Percentiles rank a stretch among this genome's conserved stretches.
Evolutionary conservation across 2,329 filamentous ascomycete genomes (phyloP).

Genomic region (Trichoderma harzianum): DNA sequence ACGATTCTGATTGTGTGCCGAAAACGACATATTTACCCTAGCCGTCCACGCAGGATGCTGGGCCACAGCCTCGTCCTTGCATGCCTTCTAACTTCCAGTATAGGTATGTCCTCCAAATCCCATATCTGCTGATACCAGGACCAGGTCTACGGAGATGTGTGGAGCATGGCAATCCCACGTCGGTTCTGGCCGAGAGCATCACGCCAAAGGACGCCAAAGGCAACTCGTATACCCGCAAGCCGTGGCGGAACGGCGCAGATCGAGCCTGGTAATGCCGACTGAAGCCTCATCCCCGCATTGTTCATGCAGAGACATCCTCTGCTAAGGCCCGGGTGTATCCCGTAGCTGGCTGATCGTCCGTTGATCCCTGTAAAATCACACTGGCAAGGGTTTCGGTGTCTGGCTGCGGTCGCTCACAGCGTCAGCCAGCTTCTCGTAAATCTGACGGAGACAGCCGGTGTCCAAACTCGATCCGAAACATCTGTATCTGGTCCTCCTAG

Average conservation of each 20-base stretch:
- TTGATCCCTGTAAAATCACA: constrained; percentile 1
- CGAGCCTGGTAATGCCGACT: constrained; percentile 9
- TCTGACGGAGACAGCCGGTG: not conserved
- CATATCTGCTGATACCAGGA: not conserved
- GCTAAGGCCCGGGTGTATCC: not conserved
- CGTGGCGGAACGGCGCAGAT: not conserved
- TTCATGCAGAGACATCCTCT: constrained; percentile 7
- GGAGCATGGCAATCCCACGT: not conserved
- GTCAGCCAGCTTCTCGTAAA: not conserved
- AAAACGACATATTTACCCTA: not conserved
- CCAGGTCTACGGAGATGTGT: not conserved
- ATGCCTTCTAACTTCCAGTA: not conserved
- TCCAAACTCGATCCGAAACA: not conserved
- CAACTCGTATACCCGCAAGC: not conserved
- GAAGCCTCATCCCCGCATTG: constrained; percentile 17
- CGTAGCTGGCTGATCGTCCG: constrained; percentile 2
- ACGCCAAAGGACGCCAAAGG: not conserved
- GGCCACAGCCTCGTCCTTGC: not conserved
- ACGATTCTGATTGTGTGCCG: not conserved
- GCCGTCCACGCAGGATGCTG: not conserved
- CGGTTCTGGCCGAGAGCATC: not conserved
- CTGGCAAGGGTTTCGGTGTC: not conserved
- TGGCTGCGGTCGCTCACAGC: constrained; percentile 1
- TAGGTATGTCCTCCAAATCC: not conserved
- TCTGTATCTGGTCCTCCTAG: not conserved